A percentile compares a stretch with the other conserved stretches of the same genome.
Evolutionary conservation across 148 eudicot genomes (phyloP).

Genomic region (Bassia scoparia): DNA sequence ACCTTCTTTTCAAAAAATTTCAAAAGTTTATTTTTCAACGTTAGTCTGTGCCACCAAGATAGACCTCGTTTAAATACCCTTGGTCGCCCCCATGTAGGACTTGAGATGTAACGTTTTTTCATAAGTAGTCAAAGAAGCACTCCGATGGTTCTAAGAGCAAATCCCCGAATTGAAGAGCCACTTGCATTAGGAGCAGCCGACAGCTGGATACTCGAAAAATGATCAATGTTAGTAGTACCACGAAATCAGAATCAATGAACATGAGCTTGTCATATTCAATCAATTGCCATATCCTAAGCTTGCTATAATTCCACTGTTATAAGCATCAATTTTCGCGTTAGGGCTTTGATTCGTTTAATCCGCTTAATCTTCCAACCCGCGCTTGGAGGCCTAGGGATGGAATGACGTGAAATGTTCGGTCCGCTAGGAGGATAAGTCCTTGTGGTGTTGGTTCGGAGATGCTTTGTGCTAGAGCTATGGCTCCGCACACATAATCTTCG

Average conservation of each 20-base stretch:
- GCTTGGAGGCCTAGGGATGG: slow-evolving; percentile 43
- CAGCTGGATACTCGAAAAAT: slow-evolving; percentile 53
- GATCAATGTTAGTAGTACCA: slow-evolving; percentile 52
- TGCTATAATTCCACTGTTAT: slow-evolving; percentile 82
- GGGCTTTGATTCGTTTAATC: slow-evolving; percentile 61
- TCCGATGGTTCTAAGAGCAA: slow-evolving; percentile 66
- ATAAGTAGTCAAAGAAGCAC: slow-evolving; percentile 53
- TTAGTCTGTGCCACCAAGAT: slow-evolving; percentile 68
- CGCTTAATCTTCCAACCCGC: slow-evolving; percentile 62
- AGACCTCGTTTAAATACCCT: slow-evolving; percentile 66
- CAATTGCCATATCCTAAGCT: slow-evolving; percentile 64
- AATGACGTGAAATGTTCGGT: slow-evolving; percentile 40
- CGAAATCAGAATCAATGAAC: slow-evolving; percentile 63
- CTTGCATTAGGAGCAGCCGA: slow-evolving; percentile 45
- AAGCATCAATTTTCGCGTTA: slow-evolving; percentile 34
- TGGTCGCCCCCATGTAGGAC: slow-evolving; percentile 83
- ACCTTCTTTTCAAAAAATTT: slow-evolving; percentile 32
- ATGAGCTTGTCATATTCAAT: slow-evolving; percentile 57
- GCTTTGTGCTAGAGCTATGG: slow-evolving; percentile 72
- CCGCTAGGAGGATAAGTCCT: slow-evolving; percentile 68
- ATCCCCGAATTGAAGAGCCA: slow-evolving; percentile 67
- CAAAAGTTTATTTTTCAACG: slow-evolving; percentile 37
- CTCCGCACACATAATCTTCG: slow-evolving; percentile 74
- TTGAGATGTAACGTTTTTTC: slow-evolving; percentile 30
- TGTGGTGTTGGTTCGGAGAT: slow-evolving; percentile 56